phyloP scores from a whole-genome alignment of 2,329 filamentous ascomycete species.

The Bipolaris cookei region DNA sequence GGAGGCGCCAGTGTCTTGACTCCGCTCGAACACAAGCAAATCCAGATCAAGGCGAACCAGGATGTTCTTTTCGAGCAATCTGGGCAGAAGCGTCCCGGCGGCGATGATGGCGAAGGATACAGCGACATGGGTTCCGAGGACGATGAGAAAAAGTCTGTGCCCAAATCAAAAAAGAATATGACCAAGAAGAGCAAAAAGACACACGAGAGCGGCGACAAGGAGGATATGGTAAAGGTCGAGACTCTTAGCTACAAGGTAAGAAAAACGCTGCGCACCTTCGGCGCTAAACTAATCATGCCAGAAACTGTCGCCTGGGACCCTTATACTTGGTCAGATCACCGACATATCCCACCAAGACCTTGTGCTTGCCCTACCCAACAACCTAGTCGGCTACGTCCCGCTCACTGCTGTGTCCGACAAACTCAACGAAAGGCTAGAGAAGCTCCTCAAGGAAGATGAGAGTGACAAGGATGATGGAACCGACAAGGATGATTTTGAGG shows the following conservation, averaged over 20 bases:
- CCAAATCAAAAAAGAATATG: slow-evolving; percentile 61
- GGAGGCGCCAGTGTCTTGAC: slow-evolving; percentile 90
- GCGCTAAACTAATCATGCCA: slow-evolving; percentile 48
- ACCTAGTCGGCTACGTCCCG: slow-evolving; percentile 85
- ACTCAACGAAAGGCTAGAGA: slow-evolving; percentile 77
- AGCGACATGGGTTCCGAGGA: slow-evolving; percentile 52
- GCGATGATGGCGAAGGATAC: slow-evolving; percentile 53
- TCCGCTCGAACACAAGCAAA: slow-evolving; percentile 94
- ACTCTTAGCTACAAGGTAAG: slow-evolving; percentile 86
- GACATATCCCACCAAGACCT: slow-evolving; percentile 82
- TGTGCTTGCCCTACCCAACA: slow-evolving; percentile 86
- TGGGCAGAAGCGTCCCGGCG: slow-evolving; percentile 63
- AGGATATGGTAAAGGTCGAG: slow-evolving; percentile 71
- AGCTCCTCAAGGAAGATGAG: slow-evolving; percentile 66
- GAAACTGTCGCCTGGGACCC: slow-evolving; percentile 82
- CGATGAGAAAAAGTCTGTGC: slow-evolving; percentile 48
- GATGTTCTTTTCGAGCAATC: slow-evolving; percentile 89
- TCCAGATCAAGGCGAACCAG: slow-evolving; percentile 87
- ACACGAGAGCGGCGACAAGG: slow-evolving; percentile 53
- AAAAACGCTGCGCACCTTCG: slow-evolving; percentile 8
- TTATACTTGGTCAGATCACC: slow-evolving; percentile 85
- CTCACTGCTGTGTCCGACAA: slow-evolving; percentile 88
- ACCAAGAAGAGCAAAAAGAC: slow-evolving; percentile 53
- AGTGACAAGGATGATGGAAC: slow-evolving; percentile 64
- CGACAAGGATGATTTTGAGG: slow-evolving; percentile 56